These are phyloP conservation scores for Albatrellus ellisii DNA, from an alignment of 768 basidiomycete genomes.

Conservation along the genomic window DNA sequence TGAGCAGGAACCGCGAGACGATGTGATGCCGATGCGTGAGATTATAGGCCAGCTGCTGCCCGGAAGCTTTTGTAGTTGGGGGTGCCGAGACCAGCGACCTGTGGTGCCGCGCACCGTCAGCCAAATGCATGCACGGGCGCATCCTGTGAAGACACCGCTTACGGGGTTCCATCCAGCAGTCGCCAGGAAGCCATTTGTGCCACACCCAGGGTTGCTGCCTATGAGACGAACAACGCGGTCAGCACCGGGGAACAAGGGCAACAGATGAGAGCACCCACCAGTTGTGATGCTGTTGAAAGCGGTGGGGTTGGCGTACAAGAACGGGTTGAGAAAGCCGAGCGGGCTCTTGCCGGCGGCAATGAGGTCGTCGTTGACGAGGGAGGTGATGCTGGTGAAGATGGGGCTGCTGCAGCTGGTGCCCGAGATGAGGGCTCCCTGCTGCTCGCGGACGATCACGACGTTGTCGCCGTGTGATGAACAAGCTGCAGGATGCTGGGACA, in stretches of 20 bases:
- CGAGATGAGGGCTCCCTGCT: slow-evolving; percentile 12
- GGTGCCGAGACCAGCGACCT: neutral
- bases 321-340: slow-evolving; percentile 22
- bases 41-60: neutral
- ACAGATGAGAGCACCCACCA: slow-evolving; percentile 9
- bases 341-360: slow-evolving; percentile 16
- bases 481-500: too few relatives aligned
- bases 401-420: slow-evolving; percentile 25
- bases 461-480: too few relatives aligned
- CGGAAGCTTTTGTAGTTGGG: neutral
- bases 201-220: slow-evolving; percentile 16
- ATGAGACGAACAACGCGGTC: too few relatives aligned
- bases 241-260: too few relatives aligned
- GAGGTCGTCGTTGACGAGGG: slow-evolving; percentile 23
- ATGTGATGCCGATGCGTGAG: too few relatives aligned
- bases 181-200: slow-evolving; percentile 10
- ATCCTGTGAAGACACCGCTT: too few relatives aligned
- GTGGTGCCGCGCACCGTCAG: too few relatives aligned
- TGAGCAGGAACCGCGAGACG: too few relatives aligned
- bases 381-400: slow-evolving; percentile 21
- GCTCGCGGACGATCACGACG: too few relatives aligned
- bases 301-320: slow-evolving; percentile 20
- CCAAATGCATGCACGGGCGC: too few relatives aligned
- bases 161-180: slow-evolving; percentile 9
- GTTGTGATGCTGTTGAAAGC: slow-evolving; percentile 23